Evolutionary conservation across 768 basidiomycete genomes (phyloP).

Genomic region (Boletus pseudopeckii): DNA sequence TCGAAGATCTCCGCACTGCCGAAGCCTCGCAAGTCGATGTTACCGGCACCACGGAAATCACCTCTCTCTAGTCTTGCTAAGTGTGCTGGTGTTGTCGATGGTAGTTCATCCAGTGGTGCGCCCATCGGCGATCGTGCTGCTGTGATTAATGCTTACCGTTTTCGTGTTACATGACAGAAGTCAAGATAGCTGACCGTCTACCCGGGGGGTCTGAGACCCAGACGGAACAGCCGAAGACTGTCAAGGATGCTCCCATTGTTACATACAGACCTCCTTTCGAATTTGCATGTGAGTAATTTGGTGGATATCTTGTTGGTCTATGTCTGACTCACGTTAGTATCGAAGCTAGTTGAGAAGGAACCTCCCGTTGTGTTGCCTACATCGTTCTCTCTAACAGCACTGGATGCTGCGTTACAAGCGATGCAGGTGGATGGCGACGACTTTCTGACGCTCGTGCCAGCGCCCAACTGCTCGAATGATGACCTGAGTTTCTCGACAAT

Average conservation of each 20-base stretch:
- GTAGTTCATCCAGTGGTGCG: conserved; percentile 3
- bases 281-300: conserved; percentile 7
- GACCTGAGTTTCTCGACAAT: conserved; percentile 7
- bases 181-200: conserved; percentile 6
- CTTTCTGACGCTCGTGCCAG: conserved; percentile 1
- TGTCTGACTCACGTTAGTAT: conserved; percentile 7
- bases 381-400: conserved; percentile 14
- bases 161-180: conserved; percentile 1
- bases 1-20: conserved; percentile 1
- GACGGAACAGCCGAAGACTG: conserved; percentile 2
- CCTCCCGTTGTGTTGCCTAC: background rate
- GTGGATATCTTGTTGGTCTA: background rate
- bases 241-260: background rate
- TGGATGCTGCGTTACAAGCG: conserved; percentile 13
- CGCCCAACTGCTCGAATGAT: background rate
- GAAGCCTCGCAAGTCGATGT: conserved; percentile 9
- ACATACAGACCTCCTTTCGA: background rate
- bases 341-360: background rate
- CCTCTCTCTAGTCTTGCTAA: background rate
- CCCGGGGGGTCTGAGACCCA: conserved; percentile 16
- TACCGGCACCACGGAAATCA: conserved; percentile 9
- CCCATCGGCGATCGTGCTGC: background rate
- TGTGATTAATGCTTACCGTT: background rate
- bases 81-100: background rate
- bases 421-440: background rate